Evolutionary conservation across 1,284 basidiomycete species (phyloP).

Genomic region (Leccinum laetum): DNA sequence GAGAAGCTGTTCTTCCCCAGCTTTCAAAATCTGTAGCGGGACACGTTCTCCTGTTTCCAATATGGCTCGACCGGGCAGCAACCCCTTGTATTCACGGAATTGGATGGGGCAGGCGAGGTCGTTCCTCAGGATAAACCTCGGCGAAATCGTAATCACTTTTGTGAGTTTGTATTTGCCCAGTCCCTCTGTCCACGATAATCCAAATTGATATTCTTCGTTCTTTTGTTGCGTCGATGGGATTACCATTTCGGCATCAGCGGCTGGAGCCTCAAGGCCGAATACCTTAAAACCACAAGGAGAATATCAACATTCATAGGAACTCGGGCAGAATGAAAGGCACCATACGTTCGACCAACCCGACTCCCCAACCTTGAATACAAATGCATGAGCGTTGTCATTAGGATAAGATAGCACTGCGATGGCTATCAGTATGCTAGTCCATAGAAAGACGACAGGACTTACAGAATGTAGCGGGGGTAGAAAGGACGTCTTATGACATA

Average conservation of each 20-base stretch:
- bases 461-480: constrained; percentile 76
- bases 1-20: constrained; percentile 70
- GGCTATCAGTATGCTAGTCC: constrained; percentile 35
- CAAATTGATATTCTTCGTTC: constrained; percentile 83
- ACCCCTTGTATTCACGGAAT: constrained; percentile 84
- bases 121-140: constrained; percentile 93
- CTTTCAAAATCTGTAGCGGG: constrained; percentile 71
- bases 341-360: constrained; percentile 89
- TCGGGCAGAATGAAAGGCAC: neutral
- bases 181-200: constrained; percentile 93
- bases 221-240: constrained; percentile 69
- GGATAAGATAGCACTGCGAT: constrained; percentile 85
- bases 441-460: constrained; percentile 39
- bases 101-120: constrained; percentile 68
- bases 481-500: constrained; percentile 49
- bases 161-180: constrained; percentile 96
- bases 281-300: constrained; percentile 41
- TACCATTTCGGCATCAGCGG: constrained; percentile 86
- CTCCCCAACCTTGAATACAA: constrained; percentile 83
- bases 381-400: constrained; percentile 82
- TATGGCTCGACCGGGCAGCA: constrained; percentile 66
- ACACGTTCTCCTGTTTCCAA: constrained; percentile 70
- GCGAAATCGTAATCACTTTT: constrained; percentile 92
- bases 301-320: constrained; percentile 1
- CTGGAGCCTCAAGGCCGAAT: constrained; percentile 89